Base-by-base conservation (phyloP, 495 filamentous ascomycete species). In the Tuber melanosporum region DNA sequence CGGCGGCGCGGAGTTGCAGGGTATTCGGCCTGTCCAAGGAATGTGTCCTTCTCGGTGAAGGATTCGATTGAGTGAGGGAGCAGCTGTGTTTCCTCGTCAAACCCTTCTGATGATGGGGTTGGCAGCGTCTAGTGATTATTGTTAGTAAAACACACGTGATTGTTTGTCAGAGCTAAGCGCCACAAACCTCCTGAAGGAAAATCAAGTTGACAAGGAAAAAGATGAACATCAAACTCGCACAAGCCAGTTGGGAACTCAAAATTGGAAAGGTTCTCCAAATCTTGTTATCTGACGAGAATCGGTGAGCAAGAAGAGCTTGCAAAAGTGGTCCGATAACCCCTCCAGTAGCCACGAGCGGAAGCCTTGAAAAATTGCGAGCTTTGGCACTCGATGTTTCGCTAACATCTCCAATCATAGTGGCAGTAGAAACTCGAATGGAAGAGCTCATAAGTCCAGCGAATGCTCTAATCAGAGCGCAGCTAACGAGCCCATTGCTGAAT, bases 381-480 rank as follows among this genome's bases (percentile, higher is more conserved):
- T 86, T 84, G 45, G 80, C 80, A n/a, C 74, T 76, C 39, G 78
- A 78, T 19, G 78, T 83, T 20, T 77, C 73, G 71, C 86, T 87
- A 70, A 87, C 75, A 78, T 87, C 86, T 26, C 86, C 86, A 42
- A 87, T 81, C 86, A 87, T 87, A 4, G 86, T 85, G 70, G 77
- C 81, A 36, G 79, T 82, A 9, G 85, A 85, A 14, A 87, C 85
- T 42, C 81, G 77, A 45, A 86, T 84, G 19, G 85, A 83, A 46
- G 85, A 84, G 77, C 85, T 84, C 74, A 84, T 84, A 17, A 85
- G 71, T 2, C 86, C 86, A 42, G 85, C 84, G 57, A 86, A 79
- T 70, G 85, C 84, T n/a, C 86, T 84, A 77, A 86, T 84, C 74
- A 86, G 71, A 26, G 84, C 82, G 75, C 85, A 86, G 52, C 78